Evolutionary conservation across 2,329 filamentous ascomycete genomes (phyloP), one percentile per base, ranked within the genome.

Genomic region (Alternaria consortialis): DNA sequence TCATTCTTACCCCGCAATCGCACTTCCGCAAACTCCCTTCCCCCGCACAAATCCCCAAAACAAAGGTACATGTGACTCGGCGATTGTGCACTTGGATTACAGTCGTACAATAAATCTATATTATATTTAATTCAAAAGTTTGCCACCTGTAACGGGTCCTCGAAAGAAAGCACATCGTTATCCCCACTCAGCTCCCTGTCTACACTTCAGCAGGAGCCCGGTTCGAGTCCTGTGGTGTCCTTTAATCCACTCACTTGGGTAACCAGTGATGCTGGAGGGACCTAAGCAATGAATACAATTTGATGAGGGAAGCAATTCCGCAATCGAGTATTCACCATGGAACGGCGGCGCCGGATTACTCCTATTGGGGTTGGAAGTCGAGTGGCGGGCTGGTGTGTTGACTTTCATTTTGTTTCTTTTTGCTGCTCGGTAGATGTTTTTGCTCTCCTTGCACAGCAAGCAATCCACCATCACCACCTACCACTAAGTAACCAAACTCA

Each of bases 221-320:
- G 77, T 79, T 79, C 77, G 77, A 80, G 75, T 77, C 76, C 71
- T 70, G 69, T 78, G 76, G 77, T 77, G 76, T 73, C 66, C 75
- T 70, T 71, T 73, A 53, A 60, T 63, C 11, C 75, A 80, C 77
- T 79, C 77, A 69, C 67, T 67, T 62, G 68, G 77, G 77, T 79
- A 80, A 79, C 77, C 67, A 66, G 68, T 68, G 77, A 79, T 78
- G 77, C 77, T 79, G 77, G 76, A 71, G 67, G 77, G 69, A 71
- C 75, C 69, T 80, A 78, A 80, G 77, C 77, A 79, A 80, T 80
- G 77, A 77, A 75, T 72, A 70, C 75, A 76, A 79, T 48, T 54
- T 66, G 76, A 76, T 70, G 72, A 80, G 77, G 77, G 77, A 79
- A 80, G 77, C 69, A 79, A 79, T 79, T 78, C 76, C 75, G 77